These are phyloP conservation scores for Themeda triandra DNA, from an alignment of 176 grass and related monocot genomes.

Conservation along the genomic window DNA sequence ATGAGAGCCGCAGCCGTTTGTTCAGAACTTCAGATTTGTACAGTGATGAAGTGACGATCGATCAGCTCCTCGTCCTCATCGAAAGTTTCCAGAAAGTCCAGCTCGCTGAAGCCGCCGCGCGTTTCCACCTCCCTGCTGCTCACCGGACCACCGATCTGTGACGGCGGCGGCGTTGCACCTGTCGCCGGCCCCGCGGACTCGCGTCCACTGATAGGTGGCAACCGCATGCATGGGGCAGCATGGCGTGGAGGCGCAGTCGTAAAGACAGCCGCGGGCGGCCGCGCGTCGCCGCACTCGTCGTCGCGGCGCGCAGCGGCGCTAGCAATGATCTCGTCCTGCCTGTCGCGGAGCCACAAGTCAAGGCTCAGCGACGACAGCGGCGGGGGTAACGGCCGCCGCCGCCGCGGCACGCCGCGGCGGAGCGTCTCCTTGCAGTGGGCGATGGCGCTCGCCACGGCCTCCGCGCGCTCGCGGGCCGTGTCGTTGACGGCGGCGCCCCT, in stretches of 20 bases:
- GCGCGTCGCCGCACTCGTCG: too few species aligned
- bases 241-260: background rate
- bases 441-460: conserved; percentile 18
- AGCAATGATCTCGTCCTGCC: background rate
- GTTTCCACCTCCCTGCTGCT: background rate
- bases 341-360: background rate
- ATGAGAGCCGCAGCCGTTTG: background rate
- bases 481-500: background rate
- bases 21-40: background rate
- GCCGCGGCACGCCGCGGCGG: background rate
- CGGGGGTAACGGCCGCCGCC: background rate
- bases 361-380: background rate
- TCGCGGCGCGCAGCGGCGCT: background rate
- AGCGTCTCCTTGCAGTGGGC: background rate
- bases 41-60: background rate
- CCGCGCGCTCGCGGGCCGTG: background rate
- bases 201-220: background rate
- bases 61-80: background rate
- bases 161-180: background rate
- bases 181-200: background rate
- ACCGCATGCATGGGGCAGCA: background rate
- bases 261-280: too few species aligned
- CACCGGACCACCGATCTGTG: background rate
- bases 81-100: background rate
- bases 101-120: background rate